These are phyloP conservation scores for Chytriomyces sp. DNA, from an alignment of 192 early-diverging fungal species.

Conservation along the genomic window DNA sequence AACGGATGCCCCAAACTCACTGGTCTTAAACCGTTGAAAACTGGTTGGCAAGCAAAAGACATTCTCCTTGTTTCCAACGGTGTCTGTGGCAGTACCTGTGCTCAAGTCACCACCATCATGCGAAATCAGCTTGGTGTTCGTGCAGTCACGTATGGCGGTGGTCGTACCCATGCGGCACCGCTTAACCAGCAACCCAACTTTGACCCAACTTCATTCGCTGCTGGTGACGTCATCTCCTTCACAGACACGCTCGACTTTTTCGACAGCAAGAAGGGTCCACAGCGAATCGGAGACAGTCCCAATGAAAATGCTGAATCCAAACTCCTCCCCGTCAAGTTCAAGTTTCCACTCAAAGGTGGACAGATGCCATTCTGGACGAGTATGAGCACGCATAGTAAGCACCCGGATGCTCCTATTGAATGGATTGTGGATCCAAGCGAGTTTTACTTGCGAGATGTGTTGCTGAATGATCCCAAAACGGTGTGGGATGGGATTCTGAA, in stretches of 20 bases:
- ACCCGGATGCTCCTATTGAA: slow-evolving; percentile 10
- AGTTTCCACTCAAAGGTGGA: slow-evolving; percentile 2
- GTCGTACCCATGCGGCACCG: neutral
- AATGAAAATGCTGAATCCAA: neutral
- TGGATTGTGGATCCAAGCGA: slow-evolving; percentile 25
- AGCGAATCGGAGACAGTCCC: neutral
- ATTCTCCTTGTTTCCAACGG: slow-evolving; percentile 24
- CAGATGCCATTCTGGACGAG: slow-evolving; percentile 21
- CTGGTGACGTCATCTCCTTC: slow-evolving; percentile 5
- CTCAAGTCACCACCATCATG: slow-evolving; percentile 6
- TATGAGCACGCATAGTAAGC: neutral
- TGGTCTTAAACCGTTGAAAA: neutral
- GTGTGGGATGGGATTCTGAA: slow-evolving; percentile 20
- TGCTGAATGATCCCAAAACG: slow-evolving; percentile 3
- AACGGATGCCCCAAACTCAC: slow-evolving; percentile 1
- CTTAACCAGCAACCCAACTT: neutral
- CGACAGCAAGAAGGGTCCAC: neutral
- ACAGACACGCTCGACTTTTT: neutral
- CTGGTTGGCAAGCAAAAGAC: slow-evolving; percentile 2
- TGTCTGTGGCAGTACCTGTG: slow-evolving; percentile 19
- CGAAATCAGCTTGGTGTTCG: slow-evolving; percentile 12
- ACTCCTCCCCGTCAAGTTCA: slow-evolving; percentile 5
- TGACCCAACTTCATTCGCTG: slow-evolving; percentile 24
- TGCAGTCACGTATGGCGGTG: slow-evolving; percentile 22
- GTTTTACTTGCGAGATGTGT: slow-evolving; percentile 5